Evolutionary conservation across 148 eudicot genomes (phyloP), one percentile per base, ranked within the genome.

Genomic region (Cornus suecica): DNA sequence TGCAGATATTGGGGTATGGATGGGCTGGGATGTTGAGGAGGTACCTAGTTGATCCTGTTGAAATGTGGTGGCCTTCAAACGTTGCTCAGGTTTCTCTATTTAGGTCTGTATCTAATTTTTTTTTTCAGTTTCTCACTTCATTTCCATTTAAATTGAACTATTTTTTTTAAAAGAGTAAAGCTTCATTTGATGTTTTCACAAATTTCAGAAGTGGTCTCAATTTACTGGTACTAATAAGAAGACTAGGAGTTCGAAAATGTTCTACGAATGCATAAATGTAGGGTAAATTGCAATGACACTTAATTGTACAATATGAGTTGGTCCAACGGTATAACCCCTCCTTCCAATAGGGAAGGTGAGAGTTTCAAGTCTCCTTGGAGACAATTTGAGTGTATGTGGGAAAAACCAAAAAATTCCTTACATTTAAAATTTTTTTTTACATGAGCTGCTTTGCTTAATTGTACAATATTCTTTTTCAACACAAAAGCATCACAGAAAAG

Each of bases 61-160:
- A 95, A 80, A 95, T 95, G 99, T 95, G 99, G 99, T 95, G 99
- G 99, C 99, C 99, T 79, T 78, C 99, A 65, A 95, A 92, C 69
- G 86, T 95, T 34, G 99, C 97, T 56, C 99, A 95, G 83, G 99
- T 95, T 74, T 95, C 99, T 77, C 88, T 95, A 71, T 95, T 95
- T 81, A 91, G 99, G 99, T 95, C 24, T 65, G 77, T 75, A 26
- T 76, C 32, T 80, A 37, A n/a, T 22, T 24, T 29, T 27, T 27
- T 0, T 13, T 20, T 37, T 5, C 0, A 34, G 20, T 69, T 34
- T 68, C 20, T 25, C 11, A 4, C 5, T 5, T 5, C n/a, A n/a
- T n/a, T n/a, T n/a, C n/a, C n/a, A n/a, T n/a, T n/a, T n/a, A n/a
- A n/a, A n/a, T n/a, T n/a, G n/a, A n/a, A n/a, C n/a, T 32, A 1